Base-by-base conservation (phyloP, 306 rosid species). In the Clitoria ternatea region DNA sequence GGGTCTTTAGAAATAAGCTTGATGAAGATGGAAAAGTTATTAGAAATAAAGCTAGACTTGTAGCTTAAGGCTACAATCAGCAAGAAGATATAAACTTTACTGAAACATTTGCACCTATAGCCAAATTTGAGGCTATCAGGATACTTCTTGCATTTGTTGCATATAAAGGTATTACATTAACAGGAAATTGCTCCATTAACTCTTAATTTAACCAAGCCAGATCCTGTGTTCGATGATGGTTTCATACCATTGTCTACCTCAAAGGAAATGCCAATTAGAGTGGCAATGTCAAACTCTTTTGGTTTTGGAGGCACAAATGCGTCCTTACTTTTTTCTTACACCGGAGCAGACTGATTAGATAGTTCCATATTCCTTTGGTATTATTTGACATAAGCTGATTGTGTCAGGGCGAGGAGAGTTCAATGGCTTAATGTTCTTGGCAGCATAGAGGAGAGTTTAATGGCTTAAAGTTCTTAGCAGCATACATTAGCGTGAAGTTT, bases 291-390 rank as follows among this genome's bases (percentile, higher is more conserved):
- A 14, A 94, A 94, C 77, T 94, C 97, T 53, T 94, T 94, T 17
- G 97, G 98, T 54, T 90, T 94, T 59, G 96, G 97, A 78, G 98
- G 98, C 72, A 94, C 98, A 80, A 94, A 94, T 80, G 92, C 97
- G 13, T 85, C 92, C 45, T 80, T 94, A 57, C 82, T 94, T 63
- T 94, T 90, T 70, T 81, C 97, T 18, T 66, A 88, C 43, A 68
- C 79, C 44, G 75, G 84, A 62, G 76, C 71, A 22, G 74, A 77
- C 42, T 56, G 49, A 72, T 42, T 12, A 4, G 29, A 56, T 54
- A 24, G 29, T 36, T 24, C 17, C 69, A 61, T 61, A 26, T 33
- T 52, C 48, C 40, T 3, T 8, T 36, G 77, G 45, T 33, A 37
- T 52, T 33, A 17, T 72, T 72, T 60, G n/a, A 33, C 49, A 6